Evolutionary conservation across 1,284 basidiomycete genomes (phyloP).

Genomic region (Testicularia cyperi): DNA sequence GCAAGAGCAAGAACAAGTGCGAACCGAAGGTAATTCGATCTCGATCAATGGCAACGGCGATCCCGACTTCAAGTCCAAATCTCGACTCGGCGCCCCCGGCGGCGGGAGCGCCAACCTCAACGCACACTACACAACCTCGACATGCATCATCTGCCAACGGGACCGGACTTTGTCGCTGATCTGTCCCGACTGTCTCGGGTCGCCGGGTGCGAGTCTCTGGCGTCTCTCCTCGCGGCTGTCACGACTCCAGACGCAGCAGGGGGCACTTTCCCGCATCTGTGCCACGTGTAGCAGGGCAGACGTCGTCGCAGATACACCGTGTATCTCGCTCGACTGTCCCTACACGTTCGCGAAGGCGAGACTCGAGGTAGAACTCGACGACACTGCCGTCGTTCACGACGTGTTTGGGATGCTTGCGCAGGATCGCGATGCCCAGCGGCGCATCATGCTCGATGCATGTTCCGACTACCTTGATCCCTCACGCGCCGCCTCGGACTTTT

Average conservation of each 20-base stretch:
- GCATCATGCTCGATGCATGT: too few relatives aligned
- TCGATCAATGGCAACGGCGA: too few relatives aligned
- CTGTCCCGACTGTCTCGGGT: conserved; percentile 39
- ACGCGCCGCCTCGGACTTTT: too few relatives aligned
- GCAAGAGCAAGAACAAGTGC: not conserved
- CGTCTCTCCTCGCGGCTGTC: conserved; percentile 11
- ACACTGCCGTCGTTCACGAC: conserved; percentile 2
- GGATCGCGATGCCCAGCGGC: too few relatives aligned
- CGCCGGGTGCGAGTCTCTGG: conserved; percentile 19
- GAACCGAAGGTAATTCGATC: not conserved
- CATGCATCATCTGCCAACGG: conserved; percentile 71
- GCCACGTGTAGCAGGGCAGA: conserved; percentile 30
- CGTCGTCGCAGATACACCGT: conserved; percentile 22
- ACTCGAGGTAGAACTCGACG: conserved; percentile 9
- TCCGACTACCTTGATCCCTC: not conserved
- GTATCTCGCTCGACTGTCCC: conserved; percentile 52
- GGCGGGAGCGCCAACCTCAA: conserved; percentile 68
- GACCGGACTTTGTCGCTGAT: conserved; percentile 64
- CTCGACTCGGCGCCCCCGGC: conserved; percentile 8
- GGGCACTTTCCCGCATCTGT: conserved; percentile 40
- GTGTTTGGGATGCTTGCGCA: too few relatives aligned
- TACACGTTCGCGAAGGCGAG: conserved; percentile 43
- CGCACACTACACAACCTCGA: conserved; percentile 73
- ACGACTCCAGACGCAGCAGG: conserved; percentile 11
- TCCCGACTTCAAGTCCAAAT: not conserved